Percentiles rank a stretch among this genome's conserved stretches.
These are phyloP conservation scores for Mucor ambiguus DNA, from an alignment of 371 early-diverging fungal species.

Conservation along the genomic window DNA sequence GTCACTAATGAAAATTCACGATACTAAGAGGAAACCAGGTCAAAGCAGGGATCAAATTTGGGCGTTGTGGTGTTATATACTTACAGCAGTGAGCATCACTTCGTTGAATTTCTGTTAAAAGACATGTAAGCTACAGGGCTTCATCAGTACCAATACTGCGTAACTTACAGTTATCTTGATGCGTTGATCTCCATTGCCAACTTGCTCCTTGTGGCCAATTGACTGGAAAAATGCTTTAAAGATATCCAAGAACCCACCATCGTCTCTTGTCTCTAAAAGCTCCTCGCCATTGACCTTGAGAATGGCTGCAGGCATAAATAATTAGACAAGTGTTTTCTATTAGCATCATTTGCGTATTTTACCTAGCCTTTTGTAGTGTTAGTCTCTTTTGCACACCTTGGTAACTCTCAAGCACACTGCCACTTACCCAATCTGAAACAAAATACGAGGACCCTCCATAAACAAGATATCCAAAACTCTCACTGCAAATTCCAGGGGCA, in stretches of 20 bases:
- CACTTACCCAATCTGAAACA: conserved; percentile 89
- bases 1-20: conserved; percentile 89
- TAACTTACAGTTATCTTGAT: conserved; percentile 55
- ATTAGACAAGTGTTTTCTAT: neutral
- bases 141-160: neutral
- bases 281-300: conserved; percentile 91
- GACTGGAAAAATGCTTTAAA: conserved; percentile 77
- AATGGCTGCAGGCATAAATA: conserved; percentile 56
- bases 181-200: conserved; percentile 50
- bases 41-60: too few relatives aligned
- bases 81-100: conserved; percentile 81
- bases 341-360: neutral
- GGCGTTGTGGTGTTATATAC: neutral
- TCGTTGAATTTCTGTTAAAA: conserved; percentile 77
- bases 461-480: conserved; percentile 94
- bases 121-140: neutral
- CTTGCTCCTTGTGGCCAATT: conserved; percentile 68
- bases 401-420: too few relatives aligned
- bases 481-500: conserved; percentile 88
- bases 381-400: neutral
- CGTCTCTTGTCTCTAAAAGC: conserved; percentile 82
- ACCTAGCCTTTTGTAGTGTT: neutral
- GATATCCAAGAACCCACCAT: conserved; percentile 86
- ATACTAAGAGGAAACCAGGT: conserved; percentile 35
- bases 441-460: conserved; percentile 91